Evolutionary conservation across 2,329 filamentous ascomycete species (phyloP), one percentile per base, ranked within the genome.

Genomic region (Cladosporium sp.): DNA sequence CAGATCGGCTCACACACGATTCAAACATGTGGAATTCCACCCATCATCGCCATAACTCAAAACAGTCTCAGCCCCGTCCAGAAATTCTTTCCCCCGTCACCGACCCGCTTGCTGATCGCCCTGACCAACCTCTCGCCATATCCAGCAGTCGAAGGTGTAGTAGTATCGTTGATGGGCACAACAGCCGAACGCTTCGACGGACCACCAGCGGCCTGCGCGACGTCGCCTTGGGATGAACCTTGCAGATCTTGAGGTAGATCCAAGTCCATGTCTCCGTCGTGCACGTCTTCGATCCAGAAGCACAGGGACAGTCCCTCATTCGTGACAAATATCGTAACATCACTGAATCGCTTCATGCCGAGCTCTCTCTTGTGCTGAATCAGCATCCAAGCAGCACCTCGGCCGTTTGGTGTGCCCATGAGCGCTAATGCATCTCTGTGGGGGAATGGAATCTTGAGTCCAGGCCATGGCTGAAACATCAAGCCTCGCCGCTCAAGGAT

Each of bases 331-430:
- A 65, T 23, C 18, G 63, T 65, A 18, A 69, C 56, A n/a, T 18
- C 23, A 14, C 62, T 54, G 16, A 68, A 46, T 18, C 28, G n/a
- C 39, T 66, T 68, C 51, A 30, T 23, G 6, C 69, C 67, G 6
- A 70, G 64, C 58, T 68, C 49, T 23, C 57, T 30, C 34, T 68
- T 68, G 39, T 69, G 68, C 51, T 70, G 66, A 4, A 48, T 62
- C 23, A 69, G 53, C 23, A 69, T 43, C 28, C 63, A 68, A 1
- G 66, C 67, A 18, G 53, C 58, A 13, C 65, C 68, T 14, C 25
- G 21, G 5, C 61, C 69, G 43, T 58, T 62, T 10, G 67, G 65
- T 4, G 62, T 66, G 11, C 62, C 66, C 26, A 70, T 30, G 6
- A 70, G 28, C 25, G 67, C 66, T 23, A 28, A 23, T 3, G 48